Percentiles rank a stretch among this genome's conserved stretches.
Evolutionary conservation across 2,329 filamentous ascomycete genomes (phyloP).

Genomic region (Tolypocladium tundrense): DNA sequence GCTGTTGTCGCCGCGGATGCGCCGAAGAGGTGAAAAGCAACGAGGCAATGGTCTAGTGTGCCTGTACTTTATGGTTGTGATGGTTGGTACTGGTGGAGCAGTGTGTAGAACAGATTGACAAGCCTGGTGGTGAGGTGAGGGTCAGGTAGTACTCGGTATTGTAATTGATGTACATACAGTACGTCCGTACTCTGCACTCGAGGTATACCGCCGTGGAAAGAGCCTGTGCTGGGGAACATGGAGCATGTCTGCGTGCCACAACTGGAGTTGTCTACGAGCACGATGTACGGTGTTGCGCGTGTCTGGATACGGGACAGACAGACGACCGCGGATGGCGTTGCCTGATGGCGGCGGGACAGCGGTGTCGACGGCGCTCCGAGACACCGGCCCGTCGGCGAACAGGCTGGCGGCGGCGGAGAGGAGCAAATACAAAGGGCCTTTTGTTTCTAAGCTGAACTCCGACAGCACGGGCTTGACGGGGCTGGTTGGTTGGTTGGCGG

Average conservation of each 20-base stretch:
- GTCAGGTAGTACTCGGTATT: background rate
- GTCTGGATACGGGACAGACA: background rate
- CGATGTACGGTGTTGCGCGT: background rate
- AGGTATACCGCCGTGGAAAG: background rate
- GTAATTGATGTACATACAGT: conserved; percentile 1
- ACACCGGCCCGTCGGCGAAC: background rate
- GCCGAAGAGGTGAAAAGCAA: background rate
- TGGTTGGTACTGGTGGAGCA: background rate
- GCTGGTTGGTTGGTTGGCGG: background rate
- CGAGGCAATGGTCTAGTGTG: background rate
- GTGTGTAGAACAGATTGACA: background rate
- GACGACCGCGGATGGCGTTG: background rate
- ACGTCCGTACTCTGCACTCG: background rate
- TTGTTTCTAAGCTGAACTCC: background rate
- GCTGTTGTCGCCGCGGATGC: background rate
- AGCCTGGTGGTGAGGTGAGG: background rate
- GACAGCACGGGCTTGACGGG: background rate
- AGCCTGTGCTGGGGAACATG: background rate
- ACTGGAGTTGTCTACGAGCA: background rate
- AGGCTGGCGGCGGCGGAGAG: background rate
- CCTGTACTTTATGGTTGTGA: background rate
- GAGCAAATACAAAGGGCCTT: background rate
- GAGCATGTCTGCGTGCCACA: background rate
- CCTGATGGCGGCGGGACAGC: background rate
- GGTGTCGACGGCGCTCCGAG: background rate